Evolutionary conservation across 2,329 filamentous ascomycete species (phyloP).

Genomic region (Curvularia sp.): DNA sequence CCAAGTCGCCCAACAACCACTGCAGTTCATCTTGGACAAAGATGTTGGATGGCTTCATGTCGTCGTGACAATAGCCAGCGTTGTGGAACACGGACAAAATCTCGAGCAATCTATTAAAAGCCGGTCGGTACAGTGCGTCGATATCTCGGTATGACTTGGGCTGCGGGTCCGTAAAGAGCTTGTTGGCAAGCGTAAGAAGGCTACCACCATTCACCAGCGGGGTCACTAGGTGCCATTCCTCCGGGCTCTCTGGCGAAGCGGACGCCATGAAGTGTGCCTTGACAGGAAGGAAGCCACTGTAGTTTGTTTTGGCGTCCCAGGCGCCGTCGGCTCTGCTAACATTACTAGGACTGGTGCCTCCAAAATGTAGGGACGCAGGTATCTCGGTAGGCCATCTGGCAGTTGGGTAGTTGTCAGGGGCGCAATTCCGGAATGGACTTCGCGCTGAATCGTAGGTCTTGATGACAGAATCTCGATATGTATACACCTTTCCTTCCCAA

Average conservation of each 20-base stretch:
- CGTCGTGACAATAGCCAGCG: conserved; percentile 49
- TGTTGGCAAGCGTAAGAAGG: conserved; percentile 21
- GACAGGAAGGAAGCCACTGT: conserved; percentile 28
- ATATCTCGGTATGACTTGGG: conserved; percentile 20
- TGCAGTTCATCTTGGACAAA: conserved; percentile 32
- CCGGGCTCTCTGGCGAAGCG: conserved; percentile 11
- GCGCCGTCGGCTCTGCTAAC: background rate
- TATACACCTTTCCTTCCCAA: conserved; percentile 36
- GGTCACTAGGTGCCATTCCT: conserved; percentile 33
- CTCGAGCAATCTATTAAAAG: conserved; percentile 37
- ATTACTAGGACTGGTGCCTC: conserved; percentile 4
- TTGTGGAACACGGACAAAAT: conserved; percentile 37
- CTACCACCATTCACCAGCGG: conserved; percentile 27
- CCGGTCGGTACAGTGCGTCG: conserved; percentile 40
- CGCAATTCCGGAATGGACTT: conserved; percentile 40
- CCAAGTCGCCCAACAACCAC: conserved; percentile 49
- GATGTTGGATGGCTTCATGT: conserved; percentile 49
- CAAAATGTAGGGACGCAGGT: conserved; percentile 34
- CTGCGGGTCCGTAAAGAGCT: conserved; percentile 2
- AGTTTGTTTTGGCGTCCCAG: conserved; percentile 1
- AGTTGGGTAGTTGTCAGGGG: conserved; percentile 7
- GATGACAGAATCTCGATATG: conserved; percentile 33
- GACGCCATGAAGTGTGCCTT: conserved; percentile 26
- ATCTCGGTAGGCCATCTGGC: conserved; percentile 40
- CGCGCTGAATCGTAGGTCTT: conserved; percentile 36